Evolutionary conservation across 2,329 filamentous ascomycete genomes (phyloP).

Genomic region (Trichophyton rubrum): DNA sequence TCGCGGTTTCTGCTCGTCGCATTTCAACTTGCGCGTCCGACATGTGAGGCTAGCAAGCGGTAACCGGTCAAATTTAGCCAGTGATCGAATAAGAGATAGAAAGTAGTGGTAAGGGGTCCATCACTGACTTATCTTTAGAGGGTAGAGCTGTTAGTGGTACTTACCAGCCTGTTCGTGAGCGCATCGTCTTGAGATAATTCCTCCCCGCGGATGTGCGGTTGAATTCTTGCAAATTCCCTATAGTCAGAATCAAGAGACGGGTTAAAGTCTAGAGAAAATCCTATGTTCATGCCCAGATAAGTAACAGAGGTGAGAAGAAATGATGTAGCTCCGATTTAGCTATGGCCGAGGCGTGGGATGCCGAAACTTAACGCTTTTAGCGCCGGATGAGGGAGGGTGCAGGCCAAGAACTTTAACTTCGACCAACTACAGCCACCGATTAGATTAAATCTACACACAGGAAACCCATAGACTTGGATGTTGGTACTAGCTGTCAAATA

Average conservation of each 20-base stretch:
- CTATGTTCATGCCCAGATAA: not conserved
- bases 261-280: not conserved
- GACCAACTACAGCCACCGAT: not conserved
- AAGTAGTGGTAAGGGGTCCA: not conserved
- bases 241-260: not conserved
- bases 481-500: not conserved
- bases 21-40: conserved; percentile 51
- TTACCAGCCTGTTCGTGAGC: conserved; percentile 33
- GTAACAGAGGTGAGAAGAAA: not conserved
- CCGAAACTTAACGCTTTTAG: not conserved
- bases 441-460: too few relatives aligned
- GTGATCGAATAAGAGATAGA: not conserved
- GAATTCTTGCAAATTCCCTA: not conserved
- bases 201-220: not conserved
- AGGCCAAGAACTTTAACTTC: not conserved
- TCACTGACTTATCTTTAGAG: not conserved
- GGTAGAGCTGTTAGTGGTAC: not conserved
- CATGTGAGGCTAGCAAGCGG: conserved; percentile 37
- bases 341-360: not conserved
- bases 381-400: not conserved
- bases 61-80: not conserved
- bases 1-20: conserved; percentile 48
- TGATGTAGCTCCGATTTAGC: not conserved
- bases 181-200: conserved; percentile 23
- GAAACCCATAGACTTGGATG: too few relatives aligned